A percentile compares a stretch with the other conserved stretches of the same genome.
phyloP scores from a whole-genome alignment of 768 basidiomycete genomes.

The Lentinula lateritia region DNA sequence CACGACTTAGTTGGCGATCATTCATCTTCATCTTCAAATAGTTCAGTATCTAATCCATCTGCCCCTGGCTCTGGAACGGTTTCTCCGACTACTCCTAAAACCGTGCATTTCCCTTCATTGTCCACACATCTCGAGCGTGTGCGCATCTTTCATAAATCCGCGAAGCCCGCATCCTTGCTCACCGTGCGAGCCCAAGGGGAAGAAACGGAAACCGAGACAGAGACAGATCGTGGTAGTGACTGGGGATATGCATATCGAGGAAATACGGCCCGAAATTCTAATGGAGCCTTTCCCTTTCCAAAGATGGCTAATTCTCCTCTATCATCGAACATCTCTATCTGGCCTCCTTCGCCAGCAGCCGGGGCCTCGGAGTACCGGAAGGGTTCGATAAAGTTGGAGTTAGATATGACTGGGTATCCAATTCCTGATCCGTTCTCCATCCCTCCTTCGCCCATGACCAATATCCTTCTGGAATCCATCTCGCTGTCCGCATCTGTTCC shows the following conservation, averaged over 20 bases:
- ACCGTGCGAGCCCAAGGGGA: slow-evolving; percentile 17
- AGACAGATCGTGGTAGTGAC: slow-evolving; percentile 29
- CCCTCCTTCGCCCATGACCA: slow-evolving; percentile 16
- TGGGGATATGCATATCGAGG: slow-evolving; percentile 8
- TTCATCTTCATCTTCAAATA: slow-evolving; percentile 2
- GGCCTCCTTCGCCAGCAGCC: neutral
- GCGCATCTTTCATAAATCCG: slow-evolving; percentile 58
- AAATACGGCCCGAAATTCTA: neutral
- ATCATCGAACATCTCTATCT: neutral
- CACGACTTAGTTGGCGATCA: neutral
- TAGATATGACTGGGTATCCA: slow-evolving; percentile 17
- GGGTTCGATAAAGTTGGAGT: neutral
- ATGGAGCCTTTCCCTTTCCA: slow-evolving; percentile 2
- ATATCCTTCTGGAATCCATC: slow-evolving; percentile 26
- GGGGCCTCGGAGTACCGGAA: neutral
- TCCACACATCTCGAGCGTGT: slow-evolving; percentile 59
- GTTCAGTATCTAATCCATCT: slow-evolving; percentile 4
- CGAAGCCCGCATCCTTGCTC: slow-evolving; percentile 57
- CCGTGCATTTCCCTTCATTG: slow-evolving; percentile 81
- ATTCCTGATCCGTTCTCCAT: slow-evolving; percentile 17
- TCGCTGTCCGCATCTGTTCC: slow-evolving; percentile 6
- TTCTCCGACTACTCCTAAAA: slow-evolving; percentile 48
- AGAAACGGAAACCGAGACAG: slow-evolving; percentile 44
- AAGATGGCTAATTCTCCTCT: neutral
- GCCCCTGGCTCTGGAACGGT: slow-evolving; percentile 14